Evolutionary conservation across 345 rosid species (phyloP).

Genomic region (Arabidopsis suecica): DNA sequence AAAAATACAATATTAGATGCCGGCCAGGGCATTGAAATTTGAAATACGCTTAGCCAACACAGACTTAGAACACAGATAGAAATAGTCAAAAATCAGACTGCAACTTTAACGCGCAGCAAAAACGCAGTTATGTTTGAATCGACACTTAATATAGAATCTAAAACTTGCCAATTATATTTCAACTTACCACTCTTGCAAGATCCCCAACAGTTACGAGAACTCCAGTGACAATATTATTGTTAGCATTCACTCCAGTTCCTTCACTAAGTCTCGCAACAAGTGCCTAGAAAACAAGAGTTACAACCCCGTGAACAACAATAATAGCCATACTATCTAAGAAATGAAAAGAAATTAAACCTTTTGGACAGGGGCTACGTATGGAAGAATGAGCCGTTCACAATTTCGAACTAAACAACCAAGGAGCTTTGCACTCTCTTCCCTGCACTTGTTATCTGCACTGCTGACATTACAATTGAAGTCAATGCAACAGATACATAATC

Average conservation of each 20-base stretch:
- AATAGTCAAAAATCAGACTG: constrained; percentile 25
- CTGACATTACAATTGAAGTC: constrained; percentile 56
- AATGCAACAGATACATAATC: constrained; percentile 41
- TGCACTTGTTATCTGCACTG: constrained; percentile 98
- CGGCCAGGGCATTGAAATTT: constrained; percentile 20
- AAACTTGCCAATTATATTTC: constrained; percentile 26
- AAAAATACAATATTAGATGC: constrained; percentile 3
- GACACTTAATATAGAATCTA: constrained; percentile 27
- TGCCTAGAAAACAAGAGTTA: constrained; percentile 65
- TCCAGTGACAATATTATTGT: constrained; percentile 87
- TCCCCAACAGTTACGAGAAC: constrained; percentile 98
- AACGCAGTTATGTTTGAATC: constrained; percentile 6
- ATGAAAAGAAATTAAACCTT: constrained; percentile 64
- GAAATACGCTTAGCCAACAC: constrained; percentile 35
- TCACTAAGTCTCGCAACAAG: constrained; percentile 91
- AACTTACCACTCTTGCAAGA: constrained; percentile 98
- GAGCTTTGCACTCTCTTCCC: constrained; percentile 97
- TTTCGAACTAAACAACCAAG: constrained; percentile 97
- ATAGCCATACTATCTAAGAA: constrained; percentile 22
- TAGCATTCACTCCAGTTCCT: constrained; percentile 83
- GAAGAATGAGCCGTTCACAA: constrained; percentile 88
- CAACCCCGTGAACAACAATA: constrained; percentile 20
- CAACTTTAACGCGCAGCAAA: constrained; percentile 20
- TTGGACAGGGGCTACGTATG: constrained; percentile 94
- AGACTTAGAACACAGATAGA: constrained; percentile 21